A percentile compares a stretch with the other conserved stretches of the same genome.
Evolutionary conservation across 2,329 filamentous ascomycete species (phyloP).

Genomic region (Pyrenochaeta sp.): DNA sequence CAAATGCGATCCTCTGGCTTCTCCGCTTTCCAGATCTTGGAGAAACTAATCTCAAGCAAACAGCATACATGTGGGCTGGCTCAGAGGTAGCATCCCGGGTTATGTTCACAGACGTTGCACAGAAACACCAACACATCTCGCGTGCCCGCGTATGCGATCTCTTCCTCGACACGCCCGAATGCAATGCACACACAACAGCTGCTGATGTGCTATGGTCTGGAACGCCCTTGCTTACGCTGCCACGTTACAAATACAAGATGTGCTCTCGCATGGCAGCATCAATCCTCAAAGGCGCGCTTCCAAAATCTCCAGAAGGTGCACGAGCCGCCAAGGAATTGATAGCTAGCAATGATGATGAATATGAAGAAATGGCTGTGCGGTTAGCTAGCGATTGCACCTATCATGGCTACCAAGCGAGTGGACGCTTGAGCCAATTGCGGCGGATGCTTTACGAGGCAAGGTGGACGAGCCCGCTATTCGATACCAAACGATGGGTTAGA

Average conservation of each 20-base stretch:
- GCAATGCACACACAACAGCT: slow-evolving; percentile 96
- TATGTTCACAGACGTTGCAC: slow-evolving; percentile 94
- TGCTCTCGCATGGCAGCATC: slow-evolving; percentile 97
- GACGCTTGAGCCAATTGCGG: slow-evolving; percentile 80
- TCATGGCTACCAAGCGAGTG: slow-evolving; percentile 52
- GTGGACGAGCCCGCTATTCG: slow-evolving; percentile 87
- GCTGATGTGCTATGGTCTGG: slow-evolving; percentile 97
- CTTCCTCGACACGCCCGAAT: slow-evolving; percentile 96
- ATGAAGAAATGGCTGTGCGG: slow-evolving; percentile 69
- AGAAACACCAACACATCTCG: slow-evolving; percentile 92
- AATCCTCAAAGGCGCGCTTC: slow-evolving; percentile 88
- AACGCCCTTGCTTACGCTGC: slow-evolving; percentile 88
- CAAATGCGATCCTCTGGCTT: slow-evolving; percentile 92
- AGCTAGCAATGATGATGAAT: slow-evolving; percentile 78
- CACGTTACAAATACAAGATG: slow-evolving; percentile 97
- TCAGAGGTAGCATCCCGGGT: slow-evolving; percentile 85
- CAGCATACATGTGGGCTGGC: slow-evolving; percentile 84
- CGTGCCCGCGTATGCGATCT: slow-evolving; percentile 91
- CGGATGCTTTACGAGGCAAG: slow-evolving; percentile 83
- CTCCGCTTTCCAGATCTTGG: slow-evolving; percentile 96
- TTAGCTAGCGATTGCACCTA: slow-evolving; percentile 45
- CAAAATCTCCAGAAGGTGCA: slow-evolving; percentile 72
- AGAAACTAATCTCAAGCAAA: slow-evolving; percentile 82
- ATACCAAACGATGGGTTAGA: slow-evolving; percentile 88
- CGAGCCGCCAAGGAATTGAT: slow-evolving; percentile 79